phyloP scores from a whole-genome alignment of 140 eudicot species.

The Flaveria floridana region DNA sequence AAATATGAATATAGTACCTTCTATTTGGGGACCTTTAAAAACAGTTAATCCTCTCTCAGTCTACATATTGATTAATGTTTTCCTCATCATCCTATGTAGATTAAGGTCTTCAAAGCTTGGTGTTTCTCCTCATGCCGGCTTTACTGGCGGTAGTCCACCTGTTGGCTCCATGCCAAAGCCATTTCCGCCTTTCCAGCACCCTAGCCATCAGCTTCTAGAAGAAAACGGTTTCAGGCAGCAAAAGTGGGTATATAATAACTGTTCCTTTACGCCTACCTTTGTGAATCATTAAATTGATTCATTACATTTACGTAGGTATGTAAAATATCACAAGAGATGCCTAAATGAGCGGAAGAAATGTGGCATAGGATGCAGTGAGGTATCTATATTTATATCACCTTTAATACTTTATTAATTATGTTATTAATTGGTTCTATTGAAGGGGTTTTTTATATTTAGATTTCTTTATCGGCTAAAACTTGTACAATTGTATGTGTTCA shows the following conservation, averaged over 20 bases:
- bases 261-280: background rate
- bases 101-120: conserved; percentile 75
- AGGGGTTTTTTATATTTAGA: background rate
- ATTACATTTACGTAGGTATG: conserved; percentile 49
- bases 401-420: background rate
- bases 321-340: conserved; percentile 88
- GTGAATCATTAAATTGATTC: conserved; percentile 18
- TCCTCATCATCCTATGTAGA: conserved; percentile 33
- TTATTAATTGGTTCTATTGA: background rate
- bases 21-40: background rate
- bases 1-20: no score
- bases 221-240: conserved; percentile 95
- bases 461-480: background rate
- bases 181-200: conserved; percentile 91
- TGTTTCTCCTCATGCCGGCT: conserved; percentile 62
- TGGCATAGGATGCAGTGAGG: conserved; percentile 97
- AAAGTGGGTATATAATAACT: conserved; percentile 45
- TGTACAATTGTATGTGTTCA: background rate
- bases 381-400: conserved; percentile 23
- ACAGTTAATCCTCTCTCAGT: background rate
- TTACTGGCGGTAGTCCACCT: conserved; percentile 71
- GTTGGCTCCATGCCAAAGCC: conserved; percentile 89
- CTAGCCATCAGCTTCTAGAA: conserved; percentile 93
- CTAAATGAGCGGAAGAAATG: conserved; percentile 77
- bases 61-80: conserved; percentile 2